These are phyloP conservation scores for Sequoia sempervirens DNA, from an alignment of 75 land plant species.

Conservation along the genomic window DNA sequence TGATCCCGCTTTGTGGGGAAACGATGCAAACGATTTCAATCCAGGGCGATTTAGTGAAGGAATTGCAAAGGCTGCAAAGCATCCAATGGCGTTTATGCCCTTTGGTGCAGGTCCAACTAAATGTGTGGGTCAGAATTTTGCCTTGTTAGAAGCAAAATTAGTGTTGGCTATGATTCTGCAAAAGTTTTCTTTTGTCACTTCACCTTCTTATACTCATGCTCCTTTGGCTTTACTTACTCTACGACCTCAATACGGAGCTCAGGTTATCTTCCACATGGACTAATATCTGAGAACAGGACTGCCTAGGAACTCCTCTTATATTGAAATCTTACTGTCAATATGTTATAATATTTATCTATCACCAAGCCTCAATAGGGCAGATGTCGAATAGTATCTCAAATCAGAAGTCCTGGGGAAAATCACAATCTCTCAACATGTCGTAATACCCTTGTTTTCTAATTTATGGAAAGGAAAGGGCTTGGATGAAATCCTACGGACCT, in stretches of 20 bases:
- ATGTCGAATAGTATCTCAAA: no score
- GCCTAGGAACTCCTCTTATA: background rate
- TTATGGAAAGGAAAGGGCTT: no score
- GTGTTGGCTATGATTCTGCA: slow-evolving; percentile 45
- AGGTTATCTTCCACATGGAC: slow-evolving; percentile 26
- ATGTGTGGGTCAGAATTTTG: slow-evolving; percentile 60
- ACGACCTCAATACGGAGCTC: slow-evolving; percentile 57
- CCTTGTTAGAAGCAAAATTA: slow-evolving; percentile 45
- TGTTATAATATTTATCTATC: background rate
- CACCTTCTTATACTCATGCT: slow-evolving; percentile 59
- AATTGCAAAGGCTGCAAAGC: slow-evolving; percentile 19
- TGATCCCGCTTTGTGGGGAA: slow-evolving; percentile 56
- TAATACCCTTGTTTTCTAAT: no score
- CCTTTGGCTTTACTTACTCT: slow-evolving; percentile 34
- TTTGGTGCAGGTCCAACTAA: slow-evolving; percentile 55
- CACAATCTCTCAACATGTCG: no score
- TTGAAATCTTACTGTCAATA: background rate
- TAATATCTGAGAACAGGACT: background rate
- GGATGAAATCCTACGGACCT: no score
- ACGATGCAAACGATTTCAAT: slow-evolving; percentile 51
- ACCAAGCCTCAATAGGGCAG: no score
- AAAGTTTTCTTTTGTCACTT: slow-evolving; percentile 35
- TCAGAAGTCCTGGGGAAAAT: no score
- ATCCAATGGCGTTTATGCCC: slow-evolving; percentile 47
- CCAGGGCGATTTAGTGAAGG: slow-evolving; percentile 52